These are phyloP conservation scores for Xylaria intraflava DNA, from an alignment of 495 filamentous ascomycete species.

Conservation along the genomic window DNA sequence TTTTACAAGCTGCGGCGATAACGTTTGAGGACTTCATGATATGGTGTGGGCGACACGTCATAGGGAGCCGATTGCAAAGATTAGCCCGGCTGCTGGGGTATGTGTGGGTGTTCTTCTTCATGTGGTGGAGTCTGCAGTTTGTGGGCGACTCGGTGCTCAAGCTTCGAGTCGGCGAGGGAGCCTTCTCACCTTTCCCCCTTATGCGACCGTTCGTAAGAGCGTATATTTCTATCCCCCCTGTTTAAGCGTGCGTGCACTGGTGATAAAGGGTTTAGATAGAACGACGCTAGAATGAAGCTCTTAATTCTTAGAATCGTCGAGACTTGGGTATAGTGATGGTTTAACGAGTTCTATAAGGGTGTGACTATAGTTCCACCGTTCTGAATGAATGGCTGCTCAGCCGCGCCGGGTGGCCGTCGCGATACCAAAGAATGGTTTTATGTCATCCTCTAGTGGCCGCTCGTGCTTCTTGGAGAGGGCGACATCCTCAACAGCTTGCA, in stretches of 20 bases:
- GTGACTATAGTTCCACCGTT: too few relatives aligned
- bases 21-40: background rate
- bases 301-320: background rate
- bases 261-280: too few relatives aligned
- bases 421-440: slow-evolving; percentile 1
- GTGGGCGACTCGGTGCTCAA: background rate
- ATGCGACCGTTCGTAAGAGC: background rate
- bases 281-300: too few relatives aligned
- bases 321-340: background rate
- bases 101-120: background rate
- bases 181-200: background rate
- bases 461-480: background rate
- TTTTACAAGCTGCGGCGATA: background rate
- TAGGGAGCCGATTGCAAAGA: background rate
- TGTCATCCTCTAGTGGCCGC: background rate
- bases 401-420: background rate
- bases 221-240: background rate
- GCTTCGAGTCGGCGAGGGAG: background rate
- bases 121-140: background rate
- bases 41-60: background rate
- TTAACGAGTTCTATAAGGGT: background rate
- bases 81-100: background rate
- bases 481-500: background rate
- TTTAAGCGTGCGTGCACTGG: too few relatives aligned
- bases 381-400: too few relatives aligned